phyloP scores from a whole-genome alignment of 2,329 filamentous ascomycete genomes.

The Tolypocladium ophioglossoides region DNA sequence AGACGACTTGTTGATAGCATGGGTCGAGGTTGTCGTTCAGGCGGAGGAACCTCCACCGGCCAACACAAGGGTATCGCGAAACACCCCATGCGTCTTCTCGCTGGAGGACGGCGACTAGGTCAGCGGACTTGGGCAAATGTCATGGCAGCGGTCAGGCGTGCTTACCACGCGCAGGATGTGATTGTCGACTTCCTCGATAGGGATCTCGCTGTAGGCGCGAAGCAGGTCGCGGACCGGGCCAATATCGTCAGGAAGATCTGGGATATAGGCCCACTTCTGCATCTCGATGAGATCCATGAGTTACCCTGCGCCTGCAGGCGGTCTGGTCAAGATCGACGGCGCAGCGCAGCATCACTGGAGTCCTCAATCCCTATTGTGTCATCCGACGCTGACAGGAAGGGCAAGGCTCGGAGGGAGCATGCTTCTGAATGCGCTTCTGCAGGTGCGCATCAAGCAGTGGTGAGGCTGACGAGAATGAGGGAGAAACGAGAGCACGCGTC shows the following conservation, averaged over 20 bases:
- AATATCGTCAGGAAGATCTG: constrained; percentile 25
- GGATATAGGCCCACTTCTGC: constrained; percentile 25
- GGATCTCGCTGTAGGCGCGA: constrained; percentile 26
- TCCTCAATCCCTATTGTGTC: background rate
- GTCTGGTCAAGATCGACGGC: background rate
- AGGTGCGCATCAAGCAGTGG: background rate
- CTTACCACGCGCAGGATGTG: constrained; percentile 27
- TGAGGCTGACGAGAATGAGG: background rate
- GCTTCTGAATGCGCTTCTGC: background rate
- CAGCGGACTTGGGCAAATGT: background rate
- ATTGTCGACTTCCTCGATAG: constrained; percentile 20
- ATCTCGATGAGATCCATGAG: constrained; percentile 24
- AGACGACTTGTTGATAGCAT: constrained; percentile 30
- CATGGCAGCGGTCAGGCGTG: background rate
- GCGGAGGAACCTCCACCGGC: constrained; percentile 38
- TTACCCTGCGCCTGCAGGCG: background rate
- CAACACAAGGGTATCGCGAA: constrained; percentile 33
- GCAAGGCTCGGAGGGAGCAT: background rate
- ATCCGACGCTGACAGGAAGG: background rate
- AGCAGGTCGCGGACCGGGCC: constrained; percentile 25
- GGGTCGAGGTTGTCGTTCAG: constrained; percentile 29
- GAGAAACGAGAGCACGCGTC: background rate
- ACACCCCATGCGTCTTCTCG: constrained; percentile 35
- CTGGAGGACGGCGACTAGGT: constrained; percentile 14
- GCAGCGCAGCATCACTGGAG: background rate